These are phyloP conservation scores for Fusarium sp. DNA, from an alignment of 2,329 filamentous ascomycete genomes.

Conservation along the genomic window DNA sequence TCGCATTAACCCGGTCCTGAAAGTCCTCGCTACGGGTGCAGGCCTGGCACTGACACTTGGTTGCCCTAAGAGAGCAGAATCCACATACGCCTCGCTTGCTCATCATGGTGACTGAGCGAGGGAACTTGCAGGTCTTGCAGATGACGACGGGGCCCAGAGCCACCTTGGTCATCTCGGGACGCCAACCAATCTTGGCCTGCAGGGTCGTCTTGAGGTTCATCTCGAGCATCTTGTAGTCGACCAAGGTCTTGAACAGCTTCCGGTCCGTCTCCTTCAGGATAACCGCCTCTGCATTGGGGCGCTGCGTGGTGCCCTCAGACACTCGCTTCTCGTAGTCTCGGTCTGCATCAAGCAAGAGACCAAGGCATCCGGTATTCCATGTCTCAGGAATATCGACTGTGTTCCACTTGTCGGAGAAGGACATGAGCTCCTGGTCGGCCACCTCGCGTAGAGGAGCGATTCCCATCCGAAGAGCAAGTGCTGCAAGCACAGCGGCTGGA, in stretches of 20 bases:
- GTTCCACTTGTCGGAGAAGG: constrained; percentile 59
- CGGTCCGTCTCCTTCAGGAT: constrained; percentile 54
- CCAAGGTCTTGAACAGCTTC: constrained; percentile 56
- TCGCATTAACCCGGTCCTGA: constrained; percentile 32
- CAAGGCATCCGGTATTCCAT: constrained; percentile 60
- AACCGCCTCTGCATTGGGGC: constrained; percentile 12
- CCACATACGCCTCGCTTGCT: constrained; percentile 53
- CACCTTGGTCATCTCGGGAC: constrained; percentile 56
- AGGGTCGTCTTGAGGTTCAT: constrained; percentile 59
- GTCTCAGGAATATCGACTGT: constrained; percentile 61
- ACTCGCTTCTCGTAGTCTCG: constrained; percentile 48
- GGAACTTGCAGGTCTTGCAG: constrained; percentile 57
- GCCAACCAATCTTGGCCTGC: constrained; percentile 58
- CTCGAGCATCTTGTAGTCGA: constrained; percentile 60
- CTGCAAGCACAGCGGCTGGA: constrained; percentile 59
- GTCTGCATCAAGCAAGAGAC: constrained; percentile 61
- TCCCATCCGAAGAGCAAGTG: constrained; percentile 61
- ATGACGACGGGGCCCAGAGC: constrained; percentile 56
- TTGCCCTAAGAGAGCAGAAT: constrained; percentile 47
- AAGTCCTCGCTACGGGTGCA: constrained; percentile 41
- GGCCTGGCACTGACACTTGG: constrained; percentile 33
- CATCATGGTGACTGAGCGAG: constrained; percentile 65
- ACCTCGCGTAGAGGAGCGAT: constrained; percentile 54
- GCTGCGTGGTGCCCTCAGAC: constrained; percentile 31
- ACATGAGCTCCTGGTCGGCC: constrained; percentile 56